phyloP scores from a whole-genome alignment of 2,329 filamentous ascomycete genomes.

The Epichloe coenophiala region DNA sequence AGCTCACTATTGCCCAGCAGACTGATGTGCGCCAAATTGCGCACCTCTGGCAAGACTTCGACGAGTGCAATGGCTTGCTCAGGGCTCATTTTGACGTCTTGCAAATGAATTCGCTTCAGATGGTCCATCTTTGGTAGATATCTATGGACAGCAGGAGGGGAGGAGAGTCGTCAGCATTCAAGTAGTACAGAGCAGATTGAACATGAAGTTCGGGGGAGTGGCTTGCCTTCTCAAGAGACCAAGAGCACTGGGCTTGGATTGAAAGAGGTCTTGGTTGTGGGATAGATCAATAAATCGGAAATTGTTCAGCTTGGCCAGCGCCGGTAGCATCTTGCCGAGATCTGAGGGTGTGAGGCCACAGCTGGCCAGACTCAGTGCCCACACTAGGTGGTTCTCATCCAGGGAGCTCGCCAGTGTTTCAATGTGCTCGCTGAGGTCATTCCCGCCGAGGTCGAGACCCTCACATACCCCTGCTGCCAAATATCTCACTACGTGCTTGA shows the following conservation, averaged over 20 bases:
- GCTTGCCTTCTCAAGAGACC: slow-evolving; percentile 58
- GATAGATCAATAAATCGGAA: slow-evolving; percentile 87
- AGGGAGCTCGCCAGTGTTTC: slow-evolving; percentile 39
- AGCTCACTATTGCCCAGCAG: slow-evolving; percentile 71
- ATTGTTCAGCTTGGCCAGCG: slow-evolving; percentile 52
- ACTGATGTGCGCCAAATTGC: slow-evolving; percentile 70
- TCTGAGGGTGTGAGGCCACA: slow-evolving; percentile 66
- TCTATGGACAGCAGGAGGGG: not conserved
- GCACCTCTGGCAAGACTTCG: slow-evolving; percentile 77
- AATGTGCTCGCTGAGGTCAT: slow-evolving; percentile 49
- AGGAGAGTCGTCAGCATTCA: not conserved
- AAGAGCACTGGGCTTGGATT: slow-evolving; percentile 58
- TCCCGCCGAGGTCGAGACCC: slow-evolving; percentile 79
- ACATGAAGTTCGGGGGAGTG: no score
- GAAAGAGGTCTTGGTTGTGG: slow-evolving; percentile 74
- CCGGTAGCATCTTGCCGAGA: slow-evolving; percentile 62
- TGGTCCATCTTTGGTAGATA: slow-evolving; percentile 52
- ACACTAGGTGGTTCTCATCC: slow-evolving; percentile 45
- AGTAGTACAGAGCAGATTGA: not conserved
- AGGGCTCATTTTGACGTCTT: slow-evolving; percentile 69
- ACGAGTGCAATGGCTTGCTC: slow-evolving; percentile 85
- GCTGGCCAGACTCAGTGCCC: slow-evolving; percentile 73
- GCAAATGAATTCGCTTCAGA: slow-evolving; percentile 75
- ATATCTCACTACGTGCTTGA: slow-evolving; percentile 66
- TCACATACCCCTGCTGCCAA: slow-evolving; percentile 66